Evolutionary conservation across 2,329 filamentous ascomycete genomes (phyloP).

Genomic region (Calonectria pseudoreteaudii): DNA sequence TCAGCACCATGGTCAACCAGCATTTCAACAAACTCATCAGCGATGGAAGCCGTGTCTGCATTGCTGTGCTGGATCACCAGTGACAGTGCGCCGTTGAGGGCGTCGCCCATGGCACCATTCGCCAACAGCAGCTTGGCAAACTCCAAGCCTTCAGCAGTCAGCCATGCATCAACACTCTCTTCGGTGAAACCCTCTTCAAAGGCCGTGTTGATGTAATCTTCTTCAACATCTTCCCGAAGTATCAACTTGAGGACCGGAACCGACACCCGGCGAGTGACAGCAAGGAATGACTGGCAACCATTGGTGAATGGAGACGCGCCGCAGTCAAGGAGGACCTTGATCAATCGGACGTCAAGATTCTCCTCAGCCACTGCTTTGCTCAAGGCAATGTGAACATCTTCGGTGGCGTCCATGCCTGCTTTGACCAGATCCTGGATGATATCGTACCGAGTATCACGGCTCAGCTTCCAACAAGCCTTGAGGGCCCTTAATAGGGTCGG

Average conservation of each 20-base stretch:
- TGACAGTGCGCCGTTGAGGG: slow-evolving; percentile 59
- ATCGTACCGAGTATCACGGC: slow-evolving; percentile 59
- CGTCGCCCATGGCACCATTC: slow-evolving; percentile 60
- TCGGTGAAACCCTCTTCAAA: slow-evolving; percentile 60
- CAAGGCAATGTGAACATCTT: slow-evolving; percentile 63
- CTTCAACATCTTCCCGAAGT: slow-evolving; percentile 54
- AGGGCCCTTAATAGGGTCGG: slow-evolving; percentile 62
- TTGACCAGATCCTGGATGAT: slow-evolving; percentile 63
- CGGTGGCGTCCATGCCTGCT: slow-evolving; percentile 60
- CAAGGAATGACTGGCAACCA: slow-evolving; percentile 64
- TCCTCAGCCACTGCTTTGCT: slow-evolving; percentile 66
- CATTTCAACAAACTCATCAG: slow-evolving; percentile 58
- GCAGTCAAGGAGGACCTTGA: slow-evolving; percentile 61
- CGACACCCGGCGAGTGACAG: slow-evolving; percentile 57
- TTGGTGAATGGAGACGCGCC: slow-evolving; percentile 66
- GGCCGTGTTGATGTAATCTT: slow-evolving; percentile 56
- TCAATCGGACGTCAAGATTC: slow-evolving; percentile 58
- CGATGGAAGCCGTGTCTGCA: slow-evolving; percentile 52
- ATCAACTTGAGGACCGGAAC: slow-evolving; percentile 56
- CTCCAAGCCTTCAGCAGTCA: slow-evolving; percentile 59
- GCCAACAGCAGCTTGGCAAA: slow-evolving; percentile 61
- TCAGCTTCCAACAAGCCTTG: slow-evolving; percentile 66
- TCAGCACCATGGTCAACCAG: slow-evolving; percentile 55
- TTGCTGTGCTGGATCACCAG: slow-evolving; percentile 58
- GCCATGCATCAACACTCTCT: slow-evolving; percentile 57